A percentile compares a stretch with the other conserved stretches of the same genome.
Evolutionary conservation across 1,284 basidiomycete genomes (phyloP).

Genomic region (Neolentinus lepideus): DNA sequence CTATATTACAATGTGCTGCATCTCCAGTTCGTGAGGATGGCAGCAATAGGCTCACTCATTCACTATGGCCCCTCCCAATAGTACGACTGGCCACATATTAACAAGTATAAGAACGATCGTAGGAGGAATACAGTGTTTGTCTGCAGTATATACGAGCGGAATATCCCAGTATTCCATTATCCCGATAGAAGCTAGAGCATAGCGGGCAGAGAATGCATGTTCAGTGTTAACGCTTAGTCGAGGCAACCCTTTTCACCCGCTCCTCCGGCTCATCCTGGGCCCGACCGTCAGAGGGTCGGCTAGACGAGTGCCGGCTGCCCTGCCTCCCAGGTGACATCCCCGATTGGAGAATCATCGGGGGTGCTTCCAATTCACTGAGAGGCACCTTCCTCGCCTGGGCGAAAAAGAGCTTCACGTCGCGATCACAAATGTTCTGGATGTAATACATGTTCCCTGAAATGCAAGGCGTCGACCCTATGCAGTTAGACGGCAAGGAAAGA

Average conservation of each 20-base stretch:
- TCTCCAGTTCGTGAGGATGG: too few species aligned
- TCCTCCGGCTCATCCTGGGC: background rate
- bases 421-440: conserved; percentile 81
- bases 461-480: background rate
- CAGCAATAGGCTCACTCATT: too few species aligned
- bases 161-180: too few species aligned
- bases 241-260: background rate
- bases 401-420: conserved; percentile 85
- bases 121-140: too few species aligned
- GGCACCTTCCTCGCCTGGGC: conserved; percentile 81
- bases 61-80: too few species aligned
- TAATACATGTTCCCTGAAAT: conserved; percentile 79
- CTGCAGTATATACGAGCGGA: too few species aligned
- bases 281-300: background rate
- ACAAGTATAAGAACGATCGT: too few species aligned
- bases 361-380: conserved; percentile 26
- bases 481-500: background rate
- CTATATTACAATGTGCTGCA: too few species aligned
- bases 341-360: conserved; percentile 9
- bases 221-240: background rate
- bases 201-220: too few species aligned
- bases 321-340: background rate
- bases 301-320: background rate
- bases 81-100: too few species aligned
- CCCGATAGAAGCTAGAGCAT: too few species aligned